These are phyloP conservation scores for Ophiostoma sp. DNA, from an alignment of 2,329 filamentous ascomycete genomes.

Conservation along the genomic window DNA sequence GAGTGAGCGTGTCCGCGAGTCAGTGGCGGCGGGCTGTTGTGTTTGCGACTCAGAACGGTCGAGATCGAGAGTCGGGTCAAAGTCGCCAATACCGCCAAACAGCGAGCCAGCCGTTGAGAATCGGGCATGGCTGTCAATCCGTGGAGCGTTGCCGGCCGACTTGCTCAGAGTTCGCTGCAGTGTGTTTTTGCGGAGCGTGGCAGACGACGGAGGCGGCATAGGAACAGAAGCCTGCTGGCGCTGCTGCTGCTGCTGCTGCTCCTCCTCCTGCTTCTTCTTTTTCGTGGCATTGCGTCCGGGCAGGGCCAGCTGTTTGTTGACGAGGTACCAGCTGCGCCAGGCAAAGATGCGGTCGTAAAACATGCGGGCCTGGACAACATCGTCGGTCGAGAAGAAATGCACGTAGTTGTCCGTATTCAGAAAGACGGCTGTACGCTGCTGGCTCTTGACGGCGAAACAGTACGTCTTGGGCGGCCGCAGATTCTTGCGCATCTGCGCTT, in stretches of 20 bases:
- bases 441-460: conserved; percentile 88
- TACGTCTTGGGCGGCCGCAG: conserved; percentile 81
- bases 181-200: conserved; percentile 31
- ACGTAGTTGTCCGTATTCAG: conserved; percentile 81
- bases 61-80: conserved; percentile 67
- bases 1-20: conserved; percentile 4
- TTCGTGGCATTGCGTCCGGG: conserved; percentile 19
- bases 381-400: conserved; percentile 86
- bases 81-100: conserved; percentile 63
- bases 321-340: conserved; percentile 92
- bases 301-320: conserved; percentile 61
- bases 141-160: conserved; percentile 28
- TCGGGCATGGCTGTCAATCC: conserved; percentile 36
- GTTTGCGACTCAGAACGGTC: conserved; percentile 48
- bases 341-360: conserved; percentile 72
- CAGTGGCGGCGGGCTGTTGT: neutral
- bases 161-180: conserved; percentile 36
- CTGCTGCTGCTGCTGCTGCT: conserved; percentile 28
- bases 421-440: conserved; percentile 85
- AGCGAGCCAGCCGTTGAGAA: conserved; percentile 51
- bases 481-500: conserved; percentile 65
- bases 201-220: conserved; percentile 29
- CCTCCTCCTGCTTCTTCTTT: neutral
- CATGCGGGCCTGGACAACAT: conserved; percentile 62
- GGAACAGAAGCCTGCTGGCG: conserved; percentile 29